Percentiles rank a stretch among this genome's conserved stretches.
These are phyloP conservation scores for Xylariaceae sp. DNA, from an alignment of 2,329 filamentous ascomycete species.

Conservation along the genomic window DNA sequence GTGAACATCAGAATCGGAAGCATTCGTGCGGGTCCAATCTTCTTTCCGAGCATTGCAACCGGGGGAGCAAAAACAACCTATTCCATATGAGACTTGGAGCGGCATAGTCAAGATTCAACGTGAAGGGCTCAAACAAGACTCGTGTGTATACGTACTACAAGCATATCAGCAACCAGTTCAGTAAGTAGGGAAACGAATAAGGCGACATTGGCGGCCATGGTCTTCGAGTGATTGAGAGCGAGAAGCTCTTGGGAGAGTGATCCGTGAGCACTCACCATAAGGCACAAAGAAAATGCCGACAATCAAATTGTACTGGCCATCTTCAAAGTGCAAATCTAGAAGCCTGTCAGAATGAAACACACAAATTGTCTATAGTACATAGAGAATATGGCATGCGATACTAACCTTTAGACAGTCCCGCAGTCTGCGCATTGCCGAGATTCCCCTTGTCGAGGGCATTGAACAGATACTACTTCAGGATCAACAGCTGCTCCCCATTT, in stretches of 20 bases:
- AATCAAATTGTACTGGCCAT: constrained; percentile 66
- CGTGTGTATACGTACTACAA: too few species aligned
- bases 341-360: constrained; percentile 1
- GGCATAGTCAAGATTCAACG: too few species aligned
- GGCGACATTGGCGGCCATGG: too few species aligned
- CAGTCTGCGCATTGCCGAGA: constrained; percentile 57
- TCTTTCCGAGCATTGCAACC: constrained; percentile 65
- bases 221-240: too few species aligned
- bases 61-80: constrained; percentile 64
- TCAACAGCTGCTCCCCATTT: background rate
- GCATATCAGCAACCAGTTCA: too few species aligned
- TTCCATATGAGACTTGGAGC: background rate
- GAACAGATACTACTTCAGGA: constrained; percentile 36
- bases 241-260: too few species aligned
- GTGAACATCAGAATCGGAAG: constrained; percentile 63
- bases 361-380: background rate
- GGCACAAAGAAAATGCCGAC: constrained; percentile 51
- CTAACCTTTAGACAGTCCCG: constrained; percentile 40
- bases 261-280: constrained; percentile 38
- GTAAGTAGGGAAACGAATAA: too few species aligned
- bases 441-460: constrained; percentile 51
- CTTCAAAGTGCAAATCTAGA: constrained; percentile 55
- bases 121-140: too few species aligned
- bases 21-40: constrained; percentile 60
- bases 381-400: background rate